Conservation (phyloP, 2,329 filamentous ascomycete species). For the Venturia oleaginea region DNA sequence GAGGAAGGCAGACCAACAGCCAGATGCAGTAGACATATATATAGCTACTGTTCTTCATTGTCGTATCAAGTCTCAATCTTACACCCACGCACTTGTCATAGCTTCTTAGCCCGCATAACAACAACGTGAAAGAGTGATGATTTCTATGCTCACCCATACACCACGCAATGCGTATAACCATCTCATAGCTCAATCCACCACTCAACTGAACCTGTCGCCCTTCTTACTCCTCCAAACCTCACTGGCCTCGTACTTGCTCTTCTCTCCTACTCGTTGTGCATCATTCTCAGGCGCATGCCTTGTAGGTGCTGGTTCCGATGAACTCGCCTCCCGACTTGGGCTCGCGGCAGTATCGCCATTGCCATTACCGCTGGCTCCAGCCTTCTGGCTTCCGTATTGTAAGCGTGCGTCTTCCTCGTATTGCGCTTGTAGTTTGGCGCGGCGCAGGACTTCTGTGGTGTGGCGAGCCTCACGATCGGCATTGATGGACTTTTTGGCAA, state of each 20-base stretch:
- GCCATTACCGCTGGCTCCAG: slow-evolving; percentile 18
- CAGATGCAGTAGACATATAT: neutral
- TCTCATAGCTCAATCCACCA: neutral
- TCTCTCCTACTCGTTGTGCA: slow-evolving; percentile 57
- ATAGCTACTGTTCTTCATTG: neutral
- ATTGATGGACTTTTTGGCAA: slow-evolving; percentile 91
- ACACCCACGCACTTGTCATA: neutral
- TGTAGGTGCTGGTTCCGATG: slow-evolving; percentile 72
- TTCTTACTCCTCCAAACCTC: slow-evolving; percentile 68
- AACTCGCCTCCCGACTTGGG: slow-evolving; percentile 62
- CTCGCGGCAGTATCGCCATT: slow-evolving; percentile 27
- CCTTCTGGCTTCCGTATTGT: neutral
- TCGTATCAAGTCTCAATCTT: neutral
- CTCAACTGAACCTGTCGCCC: slow-evolving; percentile 64
- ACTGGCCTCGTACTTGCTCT: slow-evolving; percentile 81
- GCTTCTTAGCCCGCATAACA: too few species aligned
- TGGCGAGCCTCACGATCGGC: slow-evolving; percentile 53
- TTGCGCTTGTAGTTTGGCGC: slow-evolving; percentile 15
- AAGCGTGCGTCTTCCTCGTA: slow-evolving; percentile 15
- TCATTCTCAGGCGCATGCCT: slow-evolving; percentile 68
- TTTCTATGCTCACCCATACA: neutral
- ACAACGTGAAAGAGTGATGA: slow-evolving; percentile 6
- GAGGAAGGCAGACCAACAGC: neutral
- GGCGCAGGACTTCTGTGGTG: neutral
- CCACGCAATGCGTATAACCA: neutral